Evolutionary conservation across 2,329 filamentous ascomycete genomes (phyloP), one percentile per base, ranked within the genome.

Genomic region (Penicillium sp.): DNA sequence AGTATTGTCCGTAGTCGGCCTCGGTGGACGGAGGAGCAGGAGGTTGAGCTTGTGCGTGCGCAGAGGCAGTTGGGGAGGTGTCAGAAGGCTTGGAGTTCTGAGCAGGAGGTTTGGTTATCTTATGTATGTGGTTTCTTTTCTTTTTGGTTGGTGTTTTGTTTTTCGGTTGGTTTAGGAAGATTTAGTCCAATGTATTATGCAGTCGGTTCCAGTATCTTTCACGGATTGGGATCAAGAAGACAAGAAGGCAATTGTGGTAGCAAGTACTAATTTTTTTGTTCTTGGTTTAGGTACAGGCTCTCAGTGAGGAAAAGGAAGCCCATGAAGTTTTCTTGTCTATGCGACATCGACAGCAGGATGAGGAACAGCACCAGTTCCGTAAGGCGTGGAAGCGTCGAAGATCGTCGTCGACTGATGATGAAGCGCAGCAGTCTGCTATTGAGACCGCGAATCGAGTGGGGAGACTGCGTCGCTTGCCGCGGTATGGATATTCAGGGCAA

Each of bases 41-140:
- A 69, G 35, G 52, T 52, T 13, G 57, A 65, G 28, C 56, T 69
- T 14, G 41, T 54, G 4, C 54, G 58, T 42, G 66, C 66, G 0
- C 50, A 60, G 47, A 56, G 53, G 13, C 59, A 70, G 34, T 39
- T 69, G 39, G 63, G 55, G 31, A 53, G 61, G 22, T 69, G 67
- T 54, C 67, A 69, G 46, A 69, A 64, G 50, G 64, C 66, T 1
- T 69, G 65, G 65, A 67, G 64, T 44, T 68, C 66, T 9, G 65
- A 69, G 44, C 66, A 69, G 42, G 67, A 69, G 37, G 31, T 69
- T 13, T 69, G 66, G 66, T 44, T 70, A 46, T 50, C 56, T 14
- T 59, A 62, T 63, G 67, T 70, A 61, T 48, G 66, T 28, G 29
- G 49, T 29, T 41, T 10, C 19, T 35, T 18, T 40, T 37, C 27